phyloP scores from a whole-genome alignment of 169 alveolate genomes.

The Plasmodium cynomolgi region DNA sequence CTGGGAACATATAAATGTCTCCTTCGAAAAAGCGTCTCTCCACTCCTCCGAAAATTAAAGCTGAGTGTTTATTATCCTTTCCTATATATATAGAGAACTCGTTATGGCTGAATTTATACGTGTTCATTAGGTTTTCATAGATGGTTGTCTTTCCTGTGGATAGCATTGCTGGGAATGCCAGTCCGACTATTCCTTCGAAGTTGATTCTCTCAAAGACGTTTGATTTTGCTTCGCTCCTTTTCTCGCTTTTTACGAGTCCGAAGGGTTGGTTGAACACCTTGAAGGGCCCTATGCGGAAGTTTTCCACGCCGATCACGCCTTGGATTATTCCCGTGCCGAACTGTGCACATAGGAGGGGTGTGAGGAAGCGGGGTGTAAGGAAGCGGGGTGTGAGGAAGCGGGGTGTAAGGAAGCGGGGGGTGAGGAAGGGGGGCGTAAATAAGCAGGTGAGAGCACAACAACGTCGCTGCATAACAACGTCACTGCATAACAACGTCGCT shows the following conservation, averaged over 20 bases:
- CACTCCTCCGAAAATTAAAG: conserved; percentile 90
- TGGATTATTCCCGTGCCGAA: conserved; percentile 84
- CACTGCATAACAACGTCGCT: not conserved
- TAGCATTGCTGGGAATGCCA: conserved; percentile 90
- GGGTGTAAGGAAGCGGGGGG: too few species aligned
- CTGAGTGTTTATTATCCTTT: conserved; percentile 81
- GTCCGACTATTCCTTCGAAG: conserved; percentile 91
- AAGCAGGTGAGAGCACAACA: too few species aligned
- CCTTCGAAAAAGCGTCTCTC: conserved; percentile 84
- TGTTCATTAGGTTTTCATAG: conserved; percentile 58
- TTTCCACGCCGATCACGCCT: conserved; percentile 77
- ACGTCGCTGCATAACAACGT: not conserved
- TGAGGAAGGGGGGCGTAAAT: too few species aligned
- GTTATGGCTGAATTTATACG: conserved; percentile 24
- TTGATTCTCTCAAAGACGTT: conserved; percentile 77
- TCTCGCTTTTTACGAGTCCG: conserved; percentile 60
- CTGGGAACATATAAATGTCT: conserved; percentile 89
- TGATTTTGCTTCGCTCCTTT: conserved; percentile 15
- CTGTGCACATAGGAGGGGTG: not conserved
- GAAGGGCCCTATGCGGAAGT: conserved; percentile 72
- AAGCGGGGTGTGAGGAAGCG: not conserved
- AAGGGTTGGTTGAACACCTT: conserved; percentile 34
- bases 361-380: not conserved
- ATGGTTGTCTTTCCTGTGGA: conserved; percentile 81
- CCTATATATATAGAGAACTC: conserved; percentile 64